These are phyloP conservation scores for Lodderomyces beijingensis DNA, from an alignment of 1,139 yeast species.

Conservation along the genomic window DNA sequence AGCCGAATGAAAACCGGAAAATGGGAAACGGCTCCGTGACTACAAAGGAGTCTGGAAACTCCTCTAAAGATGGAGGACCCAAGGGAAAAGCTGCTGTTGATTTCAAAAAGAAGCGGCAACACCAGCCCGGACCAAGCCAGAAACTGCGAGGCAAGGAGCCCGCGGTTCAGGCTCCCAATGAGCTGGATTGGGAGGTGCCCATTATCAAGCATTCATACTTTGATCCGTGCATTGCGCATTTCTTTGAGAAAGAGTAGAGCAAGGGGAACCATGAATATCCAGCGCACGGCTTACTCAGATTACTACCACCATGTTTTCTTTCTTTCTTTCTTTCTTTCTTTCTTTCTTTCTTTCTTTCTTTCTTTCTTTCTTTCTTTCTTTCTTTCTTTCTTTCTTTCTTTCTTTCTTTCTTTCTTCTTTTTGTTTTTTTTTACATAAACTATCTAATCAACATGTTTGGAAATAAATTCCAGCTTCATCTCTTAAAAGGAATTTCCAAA, in stretches of 20 bases:
- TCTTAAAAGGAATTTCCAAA: slow-evolving; percentile 54
- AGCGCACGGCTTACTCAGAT: too few species aligned
- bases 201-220: slow-evolving; percentile 25
- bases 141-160: too few species aligned
- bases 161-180: too few species aligned
- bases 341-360: background rate
- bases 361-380: background rate
- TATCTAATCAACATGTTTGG: too few species aligned
- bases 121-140: background rate
- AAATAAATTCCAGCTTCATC: too few species aligned
- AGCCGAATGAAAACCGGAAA: too few species aligned
- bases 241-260: slow-evolving; percentile 20
- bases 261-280: too few species aligned
- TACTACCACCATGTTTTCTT: too few species aligned
- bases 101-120: background rate
- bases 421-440: background rate
- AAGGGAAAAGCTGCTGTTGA: slow-evolving; percentile 1
- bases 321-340: slow-evolving; percentile 1
- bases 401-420: background rate
- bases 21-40: too few species aligned
- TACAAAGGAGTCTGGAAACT: background rate
- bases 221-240: slow-evolving; percentile 26
- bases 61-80: background rate
- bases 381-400: background rate
- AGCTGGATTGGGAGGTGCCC: background rate